Conservation (phyloP, 1,284 basidiomycete genomes). For the Xanthoconium separans region DNA sequence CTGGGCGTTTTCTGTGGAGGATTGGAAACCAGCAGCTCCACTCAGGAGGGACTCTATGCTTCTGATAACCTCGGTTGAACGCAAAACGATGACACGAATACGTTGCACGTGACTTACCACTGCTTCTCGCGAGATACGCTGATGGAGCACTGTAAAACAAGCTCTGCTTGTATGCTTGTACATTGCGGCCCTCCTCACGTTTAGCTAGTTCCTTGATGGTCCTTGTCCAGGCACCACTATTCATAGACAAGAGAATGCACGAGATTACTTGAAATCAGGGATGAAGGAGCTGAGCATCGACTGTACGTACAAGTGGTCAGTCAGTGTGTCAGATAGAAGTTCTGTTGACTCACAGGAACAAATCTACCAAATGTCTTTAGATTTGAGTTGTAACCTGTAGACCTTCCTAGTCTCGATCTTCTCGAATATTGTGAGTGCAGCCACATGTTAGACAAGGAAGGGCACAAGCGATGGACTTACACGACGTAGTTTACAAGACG, state of each 20-base stretch:
- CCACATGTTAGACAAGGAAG: background rate
- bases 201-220: background rate
- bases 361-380: background rate
- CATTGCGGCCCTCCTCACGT: background rate
- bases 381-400: background rate
- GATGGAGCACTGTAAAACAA: constrained; percentile 1
- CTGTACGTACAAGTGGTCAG: background rate
- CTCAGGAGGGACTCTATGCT: constrained; percentile 5
- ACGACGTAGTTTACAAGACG: background rate
- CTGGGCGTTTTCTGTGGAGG: background rate
- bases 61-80: background rate
- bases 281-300: background rate
- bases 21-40: constrained; percentile 3
- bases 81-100: background rate
- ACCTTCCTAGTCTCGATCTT: constrained; percentile 6
- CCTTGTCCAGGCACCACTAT: background rate
- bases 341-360: background rate
- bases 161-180: constrained; percentile 2
- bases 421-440: background rate
- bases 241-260: too few species aligned
- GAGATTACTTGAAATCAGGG: background rate
- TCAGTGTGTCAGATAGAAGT: background rate
- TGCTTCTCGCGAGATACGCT: background rate
- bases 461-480: background rate
- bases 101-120: background rate